Evolutionary conservation across 225 moss, liverwort and hornwort genomes (phyloP), one percentile per base, ranked within the genome.

Genomic region (Bryum argenteum): DNA sequence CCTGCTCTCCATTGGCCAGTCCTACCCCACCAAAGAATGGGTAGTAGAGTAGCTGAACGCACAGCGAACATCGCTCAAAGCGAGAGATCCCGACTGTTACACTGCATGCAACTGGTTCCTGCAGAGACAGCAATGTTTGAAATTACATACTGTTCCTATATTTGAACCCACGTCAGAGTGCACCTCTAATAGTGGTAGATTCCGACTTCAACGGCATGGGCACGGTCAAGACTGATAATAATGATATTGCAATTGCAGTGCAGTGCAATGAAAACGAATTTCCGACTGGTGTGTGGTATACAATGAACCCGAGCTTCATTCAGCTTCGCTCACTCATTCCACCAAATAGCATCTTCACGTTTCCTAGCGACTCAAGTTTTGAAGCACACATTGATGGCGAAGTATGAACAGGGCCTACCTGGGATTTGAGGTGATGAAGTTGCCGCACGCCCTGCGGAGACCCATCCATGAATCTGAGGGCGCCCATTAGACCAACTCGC

Each of bases 381-480:
- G 38, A 53, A 64, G 45, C 44, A 44, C 52, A 69, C 68, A 53
- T 38, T 47, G 52, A 53, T 24, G 16, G 64, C 24, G 14, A 51
- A 81, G 67, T 15, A 58, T 63, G 65, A 51, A 23, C 28, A 79
- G 50, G 67, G 58, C 33, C 21, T 75, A 93, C 96, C 90, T 98
- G 97, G 52, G 94, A 94, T 53, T 84, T 78, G 39, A 98, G 92
- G 71, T 91, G 86, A 67, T 90, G 97, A 50, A 98, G 86, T 84
- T 98, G 94, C 20, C 94, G 92, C n/a, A 98, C 92, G 64, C 92
- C 94, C 81, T 98, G 97, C 51, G 94, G 94, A 62, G 92, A 88
- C 16, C 88, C 92, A 78, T 98, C 97, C 94, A 98, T 98, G 63
- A 98, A 94, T 43, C 93, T 86, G 48, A 94, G 84, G 40, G 97